These are phyloP conservation scores for Fraxinus latifolia DNA, from an alignment of 305 asterid species.

Conservation along the genomic window DNA sequence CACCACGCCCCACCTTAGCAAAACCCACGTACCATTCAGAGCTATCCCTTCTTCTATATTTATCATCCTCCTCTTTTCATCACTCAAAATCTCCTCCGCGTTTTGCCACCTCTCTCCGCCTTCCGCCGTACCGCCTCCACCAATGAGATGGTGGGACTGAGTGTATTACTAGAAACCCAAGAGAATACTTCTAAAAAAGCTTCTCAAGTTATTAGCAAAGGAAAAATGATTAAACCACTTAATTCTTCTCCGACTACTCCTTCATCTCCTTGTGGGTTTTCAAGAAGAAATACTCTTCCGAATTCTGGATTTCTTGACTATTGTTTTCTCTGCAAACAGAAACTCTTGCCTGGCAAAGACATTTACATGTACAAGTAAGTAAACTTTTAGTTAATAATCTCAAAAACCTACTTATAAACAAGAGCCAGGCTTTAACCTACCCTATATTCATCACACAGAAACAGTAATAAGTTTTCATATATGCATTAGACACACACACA, in stretches of 20 bases:
- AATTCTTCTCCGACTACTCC: conserved; percentile 37
- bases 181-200: conserved; percentile 27
- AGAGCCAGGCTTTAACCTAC: not conserved
- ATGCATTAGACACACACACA: not conserved
- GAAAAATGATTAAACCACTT: conserved; percentile 44
- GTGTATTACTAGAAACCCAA: conserved; percentile 62
- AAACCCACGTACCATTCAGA: not conserved
- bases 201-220: conserved; percentile 61
- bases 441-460: not conserved
- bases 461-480: not conserved
- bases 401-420: not conserved
- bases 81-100: conserved; percentile 8
- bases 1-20: not conserved
- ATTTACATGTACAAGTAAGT: conserved; percentile 95
- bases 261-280: conserved; percentile 25
- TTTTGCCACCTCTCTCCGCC: conserved; percentile 11
- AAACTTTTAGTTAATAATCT: not conserved
- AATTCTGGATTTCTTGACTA: conserved; percentile 50
- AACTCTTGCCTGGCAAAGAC: conserved; percentile 67
- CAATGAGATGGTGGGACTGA: conserved; percentile 86
- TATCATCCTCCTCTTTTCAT: conserved; percentile 30
- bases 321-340: conserved; percentile 69
- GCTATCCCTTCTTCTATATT: conserved; percentile 20
- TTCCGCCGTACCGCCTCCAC: conserved; percentile 21
- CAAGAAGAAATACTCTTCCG: conserved; percentile 8